Evolutionary conservation across 129 eudicot genomes (phyloP).

Genomic region (Flaveria bidentis): DNA sequence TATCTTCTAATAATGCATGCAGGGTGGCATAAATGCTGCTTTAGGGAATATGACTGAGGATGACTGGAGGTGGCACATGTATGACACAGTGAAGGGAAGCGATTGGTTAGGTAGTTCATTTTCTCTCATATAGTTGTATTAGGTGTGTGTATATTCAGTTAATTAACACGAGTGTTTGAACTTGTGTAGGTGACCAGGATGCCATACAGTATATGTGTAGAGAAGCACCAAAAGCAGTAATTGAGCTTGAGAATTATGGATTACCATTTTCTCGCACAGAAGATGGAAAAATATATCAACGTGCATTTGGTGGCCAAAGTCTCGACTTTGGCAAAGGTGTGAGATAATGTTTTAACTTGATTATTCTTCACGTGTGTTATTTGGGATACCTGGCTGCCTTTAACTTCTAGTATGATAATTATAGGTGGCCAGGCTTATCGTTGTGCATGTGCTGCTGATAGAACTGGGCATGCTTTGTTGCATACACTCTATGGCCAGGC

Average conservation of each 20-base stretch:
- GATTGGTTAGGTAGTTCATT: constrained; percentile 82
- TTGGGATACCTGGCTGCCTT: constrained; percentile 9
- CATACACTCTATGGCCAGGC: constrained; percentile 94
- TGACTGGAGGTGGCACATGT: constrained; percentile 99
- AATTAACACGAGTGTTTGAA: not conserved
- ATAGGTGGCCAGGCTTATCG: constrained; percentile 95
- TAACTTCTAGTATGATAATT: constrained; percentile 19
- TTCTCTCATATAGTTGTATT: not conserved
- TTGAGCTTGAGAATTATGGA: constrained; percentile 96
- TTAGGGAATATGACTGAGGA: constrained; percentile 93
- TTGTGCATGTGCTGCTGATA: constrained; percentile 99
- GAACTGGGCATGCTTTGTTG: constrained; percentile 95
- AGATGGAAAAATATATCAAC: constrained; percentile 95
- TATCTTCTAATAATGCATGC: constrained; percentile 22
- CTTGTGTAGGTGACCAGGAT: constrained; percentile 88
- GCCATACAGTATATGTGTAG: constrained; percentile 99
- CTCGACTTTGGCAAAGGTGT: constrained; percentile 91
- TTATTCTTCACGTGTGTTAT: not conserved
- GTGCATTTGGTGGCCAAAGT: constrained; percentile 99
- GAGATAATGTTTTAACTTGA: not conserved
- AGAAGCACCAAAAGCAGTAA: constrained; percentile 99
- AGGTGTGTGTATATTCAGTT: not conserved
- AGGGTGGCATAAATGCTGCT: constrained; percentile 99
- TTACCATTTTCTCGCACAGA: constrained; percentile 95
- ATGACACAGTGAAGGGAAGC: constrained; percentile 98